Evolutionary conservation across 352 stramenopile genomes (phyloP).

Genomic region (Globisporangium emineosum): DNA sequence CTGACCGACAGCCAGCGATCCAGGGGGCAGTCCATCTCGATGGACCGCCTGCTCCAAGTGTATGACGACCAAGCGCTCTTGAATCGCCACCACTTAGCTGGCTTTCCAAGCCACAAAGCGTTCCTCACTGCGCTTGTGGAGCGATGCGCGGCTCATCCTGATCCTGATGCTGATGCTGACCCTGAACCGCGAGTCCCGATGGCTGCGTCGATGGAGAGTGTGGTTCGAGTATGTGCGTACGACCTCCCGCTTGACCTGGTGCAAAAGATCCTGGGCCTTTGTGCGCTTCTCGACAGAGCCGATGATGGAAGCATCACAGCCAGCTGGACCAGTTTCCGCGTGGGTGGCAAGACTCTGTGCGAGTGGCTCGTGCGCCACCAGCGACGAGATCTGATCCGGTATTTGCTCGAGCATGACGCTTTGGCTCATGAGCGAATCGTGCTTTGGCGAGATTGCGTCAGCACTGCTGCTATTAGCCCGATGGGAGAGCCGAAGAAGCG

Average conservation of each 20-base stretch:
- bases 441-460: constrained; percentile 7
- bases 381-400: constrained; percentile 23
- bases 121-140: constrained; percentile 8
- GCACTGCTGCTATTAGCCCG: not conserved
- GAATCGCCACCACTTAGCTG: constrained; percentile 9
- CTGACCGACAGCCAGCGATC: constrained; percentile 17
- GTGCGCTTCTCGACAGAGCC: not conserved
- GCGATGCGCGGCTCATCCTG: not conserved
- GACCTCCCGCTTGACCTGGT: constrained; percentile 25
- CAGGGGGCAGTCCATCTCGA: not conserved
- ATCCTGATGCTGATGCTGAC: not conserved
- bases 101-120: not conserved
- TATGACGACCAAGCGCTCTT: constrained; percentile 3
- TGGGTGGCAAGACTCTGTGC: constrained; percentile 24
- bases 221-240: constrained; percentile 28
- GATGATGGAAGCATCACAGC: not conserved
- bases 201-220: constrained; percentile 10
- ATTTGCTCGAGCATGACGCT: constrained; percentile 2
- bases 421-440: not conserved
- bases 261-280: constrained; percentile 3
- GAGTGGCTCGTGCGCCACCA: constrained; percentile 30
- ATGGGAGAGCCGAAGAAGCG: not conserved
- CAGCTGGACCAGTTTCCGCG: constrained; percentile 7
- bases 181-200: too few relatives aligned
- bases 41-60: constrained; percentile 25